Percentiles rank a stretch among this genome's conserved stretches.
phyloP scores from a whole-genome alignment of 257 asterid genomes.

The Salvia hispanica region DNA sequence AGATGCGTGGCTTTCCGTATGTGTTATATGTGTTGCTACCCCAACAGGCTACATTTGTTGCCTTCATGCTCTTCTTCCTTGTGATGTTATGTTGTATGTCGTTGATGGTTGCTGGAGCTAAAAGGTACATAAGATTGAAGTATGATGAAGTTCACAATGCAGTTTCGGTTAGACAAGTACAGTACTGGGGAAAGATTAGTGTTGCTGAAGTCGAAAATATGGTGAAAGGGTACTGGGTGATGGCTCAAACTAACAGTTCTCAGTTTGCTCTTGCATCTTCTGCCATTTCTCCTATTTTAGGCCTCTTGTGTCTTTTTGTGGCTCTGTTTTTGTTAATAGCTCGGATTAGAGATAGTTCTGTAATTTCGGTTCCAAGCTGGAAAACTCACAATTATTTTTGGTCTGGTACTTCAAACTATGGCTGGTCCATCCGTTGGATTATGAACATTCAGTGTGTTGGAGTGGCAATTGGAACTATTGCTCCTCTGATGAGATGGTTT shows the following conservation, averaged over 20 bases:
- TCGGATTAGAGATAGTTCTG: no score
- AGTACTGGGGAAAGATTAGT: background rate
- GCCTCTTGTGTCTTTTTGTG: background rate
- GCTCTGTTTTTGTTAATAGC: background rate
- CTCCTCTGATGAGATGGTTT: constrained; percentile 3
- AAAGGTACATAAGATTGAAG: background rate
- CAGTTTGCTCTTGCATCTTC: background rate
- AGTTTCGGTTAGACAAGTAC: no score
- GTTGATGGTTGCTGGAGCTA: background rate
- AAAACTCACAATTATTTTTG: no score
- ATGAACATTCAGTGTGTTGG: background rate
- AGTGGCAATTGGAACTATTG: background rate
- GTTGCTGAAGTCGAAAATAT: background rate
- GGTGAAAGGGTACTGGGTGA: constrained; percentile 12
- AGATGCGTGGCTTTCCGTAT: no score
- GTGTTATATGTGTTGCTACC: no score
- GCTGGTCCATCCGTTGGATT: background rate
- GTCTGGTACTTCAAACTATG: background rate
- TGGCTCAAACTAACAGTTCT: background rate
- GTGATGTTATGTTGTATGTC: background rate
- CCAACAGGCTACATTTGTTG: background rate
- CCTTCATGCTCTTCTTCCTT: background rate
- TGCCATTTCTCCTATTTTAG: background rate
- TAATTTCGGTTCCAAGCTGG: no score
- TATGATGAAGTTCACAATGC: background rate